Evolutionary conservation across 768 basidiomycete species (phyloP), one percentile per base, ranked within the genome.

Genomic region (Lentinula sp.): DNA sequence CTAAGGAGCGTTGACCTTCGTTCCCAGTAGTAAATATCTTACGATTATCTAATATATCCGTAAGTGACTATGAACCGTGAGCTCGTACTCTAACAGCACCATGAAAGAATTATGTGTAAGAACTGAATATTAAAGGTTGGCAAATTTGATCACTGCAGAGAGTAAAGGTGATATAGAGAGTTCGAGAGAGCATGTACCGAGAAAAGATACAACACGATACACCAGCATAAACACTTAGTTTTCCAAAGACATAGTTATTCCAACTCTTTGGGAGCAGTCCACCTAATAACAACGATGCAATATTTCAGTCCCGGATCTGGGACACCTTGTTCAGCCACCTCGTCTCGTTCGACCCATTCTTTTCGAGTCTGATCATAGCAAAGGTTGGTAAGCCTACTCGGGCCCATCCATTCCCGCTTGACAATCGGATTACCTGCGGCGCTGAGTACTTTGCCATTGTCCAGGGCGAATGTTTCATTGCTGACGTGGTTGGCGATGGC

Each of bases 361-460:
- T 48, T 34, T 8, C 28, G n/a, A 8, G 31, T 15, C 18, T 43
- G 18, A 11, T 48, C 37, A 37, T 48, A 59, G 10, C 28, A 18
- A 16, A 59, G 21, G 21, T 59, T 6, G 8, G 16, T 7, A 11
- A 59, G 39, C 35, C 55, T 23, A 34, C 37, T 54, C 1, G 61
- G 61, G 2, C 68, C 65, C 50, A 54, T 55, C 64, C 66, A 59
- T 52, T 60, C 59, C 13, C 62, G 34, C 16, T 63, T 55, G 13
- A 62, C 46, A 21, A 56, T 31, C 9, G 64, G 34, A 39, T 62
- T 50, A 11, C 28, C 53, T 0, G 18, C 46, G n/a, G 59, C n/a
- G 50, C 39, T 52, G 31, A 59, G 58, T 3, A 37, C 21, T 21
- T 46, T 59, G 5, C 62, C 49, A 40, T 63, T 54, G 18, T 42